Evolutionary conservation across 2,329 filamentous ascomycete species (phyloP).

Genomic region (Paracorniculantispora psalliotae): DNA sequence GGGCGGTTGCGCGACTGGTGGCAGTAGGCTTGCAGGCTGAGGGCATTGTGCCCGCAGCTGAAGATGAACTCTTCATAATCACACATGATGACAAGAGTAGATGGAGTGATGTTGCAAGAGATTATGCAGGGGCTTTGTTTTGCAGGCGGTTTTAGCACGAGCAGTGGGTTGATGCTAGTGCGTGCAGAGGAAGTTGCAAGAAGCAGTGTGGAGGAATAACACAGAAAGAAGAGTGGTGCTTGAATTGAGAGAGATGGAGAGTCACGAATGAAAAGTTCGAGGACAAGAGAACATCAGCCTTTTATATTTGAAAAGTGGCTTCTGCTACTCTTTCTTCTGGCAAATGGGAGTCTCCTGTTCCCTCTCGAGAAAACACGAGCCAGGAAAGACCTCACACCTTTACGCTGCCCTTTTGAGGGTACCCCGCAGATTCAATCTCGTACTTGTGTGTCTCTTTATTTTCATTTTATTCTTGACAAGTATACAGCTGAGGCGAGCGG

Average conservation of each 20-base stretch:
- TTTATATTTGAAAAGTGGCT: conserved; percentile 4
- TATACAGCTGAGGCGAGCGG: too few species aligned
- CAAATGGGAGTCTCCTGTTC: neutral
- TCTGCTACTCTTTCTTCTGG: neutral
- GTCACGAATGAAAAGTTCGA: neutral
- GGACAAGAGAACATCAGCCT: neutral
- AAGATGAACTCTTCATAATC: conserved; percentile 67
- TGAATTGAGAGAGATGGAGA: neutral
- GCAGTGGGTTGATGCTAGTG: too few species aligned
- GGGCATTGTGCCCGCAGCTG: conserved; percentile 55
- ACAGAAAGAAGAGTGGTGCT: too few species aligned
- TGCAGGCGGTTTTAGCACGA: too few species aligned
- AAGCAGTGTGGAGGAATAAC: too few species aligned
- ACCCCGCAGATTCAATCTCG: neutral
- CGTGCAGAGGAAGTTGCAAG: neutral
- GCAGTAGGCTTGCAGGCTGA: conserved; percentile 63
- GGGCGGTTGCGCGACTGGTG: conserved; percentile 71
- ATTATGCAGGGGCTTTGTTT: too few species aligned
- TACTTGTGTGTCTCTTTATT: too few species aligned
- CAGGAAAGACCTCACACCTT: neutral
- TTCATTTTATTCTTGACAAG: too few species aligned
- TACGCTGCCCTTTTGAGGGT: neutral
- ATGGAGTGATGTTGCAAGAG: neutral
- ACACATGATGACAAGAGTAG: conserved; percentile 42
- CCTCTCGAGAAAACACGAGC: neutral